Evolutionary conservation across 352 stramenopile species (phyloP), one percentile per base, ranked within the genome.

Genomic region (Saprolegnia diclina): DNA sequence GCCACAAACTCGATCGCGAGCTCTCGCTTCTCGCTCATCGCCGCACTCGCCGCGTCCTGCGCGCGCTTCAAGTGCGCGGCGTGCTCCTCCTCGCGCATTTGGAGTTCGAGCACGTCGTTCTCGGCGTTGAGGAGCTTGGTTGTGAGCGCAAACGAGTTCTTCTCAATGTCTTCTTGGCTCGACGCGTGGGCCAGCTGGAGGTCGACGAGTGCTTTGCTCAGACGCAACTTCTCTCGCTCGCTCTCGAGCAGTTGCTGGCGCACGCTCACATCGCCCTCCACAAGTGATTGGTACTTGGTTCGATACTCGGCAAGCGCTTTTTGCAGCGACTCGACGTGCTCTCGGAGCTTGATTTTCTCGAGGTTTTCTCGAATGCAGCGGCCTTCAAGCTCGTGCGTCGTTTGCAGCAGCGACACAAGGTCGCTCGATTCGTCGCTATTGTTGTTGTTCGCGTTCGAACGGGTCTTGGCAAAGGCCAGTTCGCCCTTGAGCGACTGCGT

Each of bases 181-280:
- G 59, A 56, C 48, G 78, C 77, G 16, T 77, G 77, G 38, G 89
- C 79, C 21, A 85, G 72, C 45, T 89, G 81, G 55, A 89, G 83
- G 6, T 85, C 76, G 14, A 91, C 76, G 37, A 91, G 85, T 4
- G 81, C 81, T 52, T 88, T 85, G 48, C 80, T 86, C 6, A 91
- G 50, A 7, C 68, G 73, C n/a, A 91, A 69, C 45, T 91, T 91
- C 16, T 91, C 81, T 45, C 88, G 77, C 48, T 91, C 83, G 54
- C 77, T 85, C 1, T 73, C 56, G 3, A 91, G 71, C 40, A 91
- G 69, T 48, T 91, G 80, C 37, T 77, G 83, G 5, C 81, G 79
- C 37, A 88, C 74, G 7, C 77, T 74, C 6, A 89, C 72, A 24
- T 91, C 81, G 44, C 78, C 81, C 64, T 88, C 77, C 24, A 91